Conservation (phyloP, 2,329 filamentous ascomycete genomes). For the Aureobasidium sp. region DNA sequence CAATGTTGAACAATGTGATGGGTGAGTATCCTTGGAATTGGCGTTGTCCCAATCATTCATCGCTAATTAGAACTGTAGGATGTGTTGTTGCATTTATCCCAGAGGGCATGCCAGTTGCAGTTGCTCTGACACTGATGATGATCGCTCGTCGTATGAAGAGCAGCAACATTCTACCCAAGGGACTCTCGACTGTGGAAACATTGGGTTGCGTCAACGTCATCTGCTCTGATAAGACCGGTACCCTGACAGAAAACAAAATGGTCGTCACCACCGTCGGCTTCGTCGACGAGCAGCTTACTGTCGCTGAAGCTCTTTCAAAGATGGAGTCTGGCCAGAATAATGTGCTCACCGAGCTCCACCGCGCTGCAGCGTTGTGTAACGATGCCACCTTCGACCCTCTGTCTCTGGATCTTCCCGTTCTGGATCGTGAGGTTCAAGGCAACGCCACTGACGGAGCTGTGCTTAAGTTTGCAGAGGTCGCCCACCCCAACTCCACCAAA, state of each 20-base stretch:
- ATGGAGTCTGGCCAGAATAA: slow-evolving; percentile 19
- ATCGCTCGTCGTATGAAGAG: slow-evolving; percentile 37
- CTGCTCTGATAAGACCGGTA: slow-evolving; percentile 38
- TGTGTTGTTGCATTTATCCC: slow-evolving; percentile 24
- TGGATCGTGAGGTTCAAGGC: slow-evolving; percentile 31
- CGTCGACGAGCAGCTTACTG: slow-evolving; percentile 26
- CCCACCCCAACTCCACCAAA: slow-evolving; percentile 13
- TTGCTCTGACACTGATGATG: slow-evolving; percentile 33
- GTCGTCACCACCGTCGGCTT: slow-evolving; percentile 33
- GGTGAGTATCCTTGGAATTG: slow-evolving; percentile 15
- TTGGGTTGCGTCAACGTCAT: slow-evolving; percentile 38
- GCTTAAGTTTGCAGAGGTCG: slow-evolving; percentile 31
- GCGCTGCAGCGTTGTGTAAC: slow-evolving; percentile 33
- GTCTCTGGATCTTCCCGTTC: slow-evolving; percentile 28
- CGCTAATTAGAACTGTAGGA: background rate
- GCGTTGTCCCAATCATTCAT: background rate
- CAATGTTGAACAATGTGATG: slow-evolving; percentile 40
- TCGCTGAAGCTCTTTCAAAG: slow-evolving; percentile 17
- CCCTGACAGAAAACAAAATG: slow-evolving; percentile 39
- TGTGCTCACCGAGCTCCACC: slow-evolving; percentile 20
- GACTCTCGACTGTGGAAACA: slow-evolving; percentile 35
- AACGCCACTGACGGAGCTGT: slow-evolving; percentile 39
- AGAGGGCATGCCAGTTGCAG: slow-evolving; percentile 24
- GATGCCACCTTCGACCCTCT: slow-evolving; percentile 36
- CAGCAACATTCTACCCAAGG: slow-evolving; percentile 35